phyloP scores from a whole-genome alignment of 495 filamentous ascomycete species.

The Daldinia grandis region DNA sequence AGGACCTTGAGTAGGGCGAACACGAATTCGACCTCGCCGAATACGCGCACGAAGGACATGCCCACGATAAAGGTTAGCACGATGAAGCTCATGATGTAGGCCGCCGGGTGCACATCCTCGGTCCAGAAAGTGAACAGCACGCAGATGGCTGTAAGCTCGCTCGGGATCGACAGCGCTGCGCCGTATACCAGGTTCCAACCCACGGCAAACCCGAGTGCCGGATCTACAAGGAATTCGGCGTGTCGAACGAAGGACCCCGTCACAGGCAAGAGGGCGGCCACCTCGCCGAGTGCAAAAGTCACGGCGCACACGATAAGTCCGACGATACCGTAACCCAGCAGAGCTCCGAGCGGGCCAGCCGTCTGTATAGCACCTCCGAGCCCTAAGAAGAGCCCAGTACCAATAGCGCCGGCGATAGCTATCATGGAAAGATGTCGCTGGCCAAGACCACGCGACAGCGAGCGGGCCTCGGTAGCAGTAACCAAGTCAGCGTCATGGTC shows the following conservation, averaged over 20 bases:
- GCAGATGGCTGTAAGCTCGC: constrained; percentile 68
- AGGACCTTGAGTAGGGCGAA: constrained; percentile 67
- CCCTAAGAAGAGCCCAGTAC: constrained; percentile 65
- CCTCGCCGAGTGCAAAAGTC: constrained; percentile 66
- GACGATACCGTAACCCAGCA: constrained; percentile 63
- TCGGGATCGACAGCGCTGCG: constrained; percentile 60
- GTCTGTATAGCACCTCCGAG: constrained; percentile 58
- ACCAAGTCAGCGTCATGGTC: constrained; percentile 37
- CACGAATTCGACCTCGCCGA: constrained; percentile 65
- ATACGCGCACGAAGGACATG: constrained; percentile 62
- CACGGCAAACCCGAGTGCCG: constrained; percentile 81
- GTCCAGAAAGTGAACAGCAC: constrained; percentile 69
- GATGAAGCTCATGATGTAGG: constrained; percentile 66
- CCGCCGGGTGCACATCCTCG: constrained; percentile 57
- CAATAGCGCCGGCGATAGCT: constrained; percentile 56
- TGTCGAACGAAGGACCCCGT: constrained; percentile 68
- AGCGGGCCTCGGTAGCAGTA: constrained; percentile 48
- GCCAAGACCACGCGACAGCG: constrained; percentile 52
- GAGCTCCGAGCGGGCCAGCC: constrained; percentile 59
- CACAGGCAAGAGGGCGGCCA: constrained; percentile 67
- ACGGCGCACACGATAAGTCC: constrained; percentile 60
- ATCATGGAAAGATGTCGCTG: constrained; percentile 61
- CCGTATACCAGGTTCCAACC: constrained; percentile 67
- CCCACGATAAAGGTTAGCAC: constrained; percentile 62
- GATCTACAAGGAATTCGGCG: constrained; percentile 76